Base-by-base conservation (phyloP, 1,139 yeast species). In the Zygosaccharomyces sapae region DNA sequence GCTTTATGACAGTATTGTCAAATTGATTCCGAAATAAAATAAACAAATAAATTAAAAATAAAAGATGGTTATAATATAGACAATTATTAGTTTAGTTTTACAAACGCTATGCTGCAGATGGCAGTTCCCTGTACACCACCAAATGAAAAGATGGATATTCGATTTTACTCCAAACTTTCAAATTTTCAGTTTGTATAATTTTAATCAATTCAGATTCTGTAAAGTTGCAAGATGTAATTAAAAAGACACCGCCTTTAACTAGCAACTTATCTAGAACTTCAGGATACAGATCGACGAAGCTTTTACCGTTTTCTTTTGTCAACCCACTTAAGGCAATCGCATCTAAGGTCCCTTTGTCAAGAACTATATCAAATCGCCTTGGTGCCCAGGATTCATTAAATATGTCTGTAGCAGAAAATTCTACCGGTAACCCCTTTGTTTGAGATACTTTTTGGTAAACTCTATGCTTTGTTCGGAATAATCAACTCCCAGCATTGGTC, bases 281-380 rank as follows among this genome's bases (percentile, higher is more conserved):
- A 0, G 89, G 80, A 59, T 92, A 92, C 9, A 78, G 71, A 39
- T 84, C 81, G 4, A 67, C 68, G 2, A 69, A 62, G 4, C 70
- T 63, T 38, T 63, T 62, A 4, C 61, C 66, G 6, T 64, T 64
- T 3, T 71, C 75, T 43, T 71, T 75, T 19, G 59, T 62, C 33
- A 80, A 60, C 38, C 85, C 88, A 59, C 88, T 86, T 43, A 92
- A 73, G 0, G 97, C 97, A 54, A 94, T 92, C 4, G 99, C 98
- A 69, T 92, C 99, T 36, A 94, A 69, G 0, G 99, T 92, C 7
- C 99, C 98, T 63, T 92, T 92, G 66, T 92, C 99, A 36, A 90
- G 70, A 2, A 90, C 77, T 4, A 92, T 66, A 59, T 90, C 95
- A 68, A 78, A 89, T 33, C 69, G 56, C 33, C 75, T 71, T 1